Conservation (phyloP, 225 moss, liverwort and hornwort genomes). For the Polytrichum commune region DNA sequence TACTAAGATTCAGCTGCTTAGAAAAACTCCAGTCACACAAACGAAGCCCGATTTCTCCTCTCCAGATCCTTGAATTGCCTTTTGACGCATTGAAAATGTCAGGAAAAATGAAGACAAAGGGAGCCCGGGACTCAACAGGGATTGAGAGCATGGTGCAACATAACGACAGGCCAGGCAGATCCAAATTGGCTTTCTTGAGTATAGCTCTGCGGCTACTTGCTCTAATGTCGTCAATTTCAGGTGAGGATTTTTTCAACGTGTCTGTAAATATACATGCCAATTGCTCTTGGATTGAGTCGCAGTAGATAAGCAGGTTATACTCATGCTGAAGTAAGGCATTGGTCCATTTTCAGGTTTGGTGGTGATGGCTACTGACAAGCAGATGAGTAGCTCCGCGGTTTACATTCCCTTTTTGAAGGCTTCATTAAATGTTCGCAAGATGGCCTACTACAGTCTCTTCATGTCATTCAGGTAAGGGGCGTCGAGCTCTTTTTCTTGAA, state of each 20-base stretch:
- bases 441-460: conserved; percentile 11
- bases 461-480: conserved; percentile 7
- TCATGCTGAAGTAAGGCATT: background rate
- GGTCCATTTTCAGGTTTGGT: conserved; percentile 4
- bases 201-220: background rate
- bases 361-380: conserved; percentile 13
- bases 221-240: conserved; percentile 1
- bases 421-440: background rate
- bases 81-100: background rate
- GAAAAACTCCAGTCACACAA: too few relatives aligned
- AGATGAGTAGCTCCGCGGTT: background rate
- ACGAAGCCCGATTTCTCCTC: too few relatives aligned
- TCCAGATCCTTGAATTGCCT: too few relatives aligned
- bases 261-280: too few relatives aligned
- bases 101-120: background rate
- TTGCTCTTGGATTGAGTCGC: too few relatives aligned
- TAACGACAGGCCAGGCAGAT: background rate
- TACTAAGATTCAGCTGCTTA: too few relatives aligned
- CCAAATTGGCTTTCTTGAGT: background rate
- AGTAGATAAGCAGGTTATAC: background rate
- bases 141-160: conserved; percentile 1
- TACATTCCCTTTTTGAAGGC: conserved; percentile 8
- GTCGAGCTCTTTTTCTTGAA: too few relatives aligned
- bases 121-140: background rate
- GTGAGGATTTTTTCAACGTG: background rate